Conservation (phyloP, 805 yeast species). For the Barnettozyma siamensis region DNA sequence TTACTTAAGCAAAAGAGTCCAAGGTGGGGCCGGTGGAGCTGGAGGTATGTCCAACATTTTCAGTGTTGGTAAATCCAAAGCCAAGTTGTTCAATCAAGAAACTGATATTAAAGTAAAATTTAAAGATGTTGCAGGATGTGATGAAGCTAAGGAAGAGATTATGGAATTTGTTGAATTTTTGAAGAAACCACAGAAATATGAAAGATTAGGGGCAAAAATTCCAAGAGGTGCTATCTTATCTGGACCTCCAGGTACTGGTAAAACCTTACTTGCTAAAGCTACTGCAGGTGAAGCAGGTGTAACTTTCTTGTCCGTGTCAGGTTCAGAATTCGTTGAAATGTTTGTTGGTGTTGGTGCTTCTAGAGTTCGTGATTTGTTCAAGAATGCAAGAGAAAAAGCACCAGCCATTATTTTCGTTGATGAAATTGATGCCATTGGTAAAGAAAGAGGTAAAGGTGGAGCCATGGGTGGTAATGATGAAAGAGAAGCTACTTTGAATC, state of each 20-base stretch:
- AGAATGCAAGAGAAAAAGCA: slow-evolving; percentile 83
- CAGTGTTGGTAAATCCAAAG: slow-evolving; percentile 72
- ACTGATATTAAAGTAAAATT: slow-evolving; percentile 77
- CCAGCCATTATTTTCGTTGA: slow-evolving; percentile 90
- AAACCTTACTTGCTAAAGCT: slow-evolving; percentile 86
- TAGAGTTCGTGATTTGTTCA: slow-evolving; percentile 87
- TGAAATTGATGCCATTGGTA: slow-evolving; percentile 95
- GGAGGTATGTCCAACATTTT: slow-evolving; percentile 65
- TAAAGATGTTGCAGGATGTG: slow-evolving; percentile 91
- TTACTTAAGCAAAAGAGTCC: slow-evolving; percentile 38
- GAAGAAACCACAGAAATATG: slow-evolving; percentile 80
- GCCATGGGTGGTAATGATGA: slow-evolving; percentile 86
- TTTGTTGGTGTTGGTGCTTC: slow-evolving; percentile 96
- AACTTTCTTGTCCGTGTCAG: slow-evolving; percentile 86
- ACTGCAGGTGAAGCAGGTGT: slow-evolving; percentile 97
- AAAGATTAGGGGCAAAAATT: slow-evolving; percentile 84
- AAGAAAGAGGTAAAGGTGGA: slow-evolving; percentile 66
- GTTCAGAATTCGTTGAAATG: slow-evolving; percentile 96
- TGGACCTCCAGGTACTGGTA: slow-evolving; percentile 98
- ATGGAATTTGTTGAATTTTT: slow-evolving; percentile 92
- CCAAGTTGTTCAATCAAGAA: slow-evolving; percentile 77
- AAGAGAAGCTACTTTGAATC: slow-evolving; percentile 89
- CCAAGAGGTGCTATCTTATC: slow-evolving; percentile 93
- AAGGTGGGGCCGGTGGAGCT: slow-evolving; percentile 40
- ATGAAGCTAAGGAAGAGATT: slow-evolving; percentile 90